Conservation (phyloP, 768 basidiomycete species). For the Gloeopeniophorella convolvens region DNA sequence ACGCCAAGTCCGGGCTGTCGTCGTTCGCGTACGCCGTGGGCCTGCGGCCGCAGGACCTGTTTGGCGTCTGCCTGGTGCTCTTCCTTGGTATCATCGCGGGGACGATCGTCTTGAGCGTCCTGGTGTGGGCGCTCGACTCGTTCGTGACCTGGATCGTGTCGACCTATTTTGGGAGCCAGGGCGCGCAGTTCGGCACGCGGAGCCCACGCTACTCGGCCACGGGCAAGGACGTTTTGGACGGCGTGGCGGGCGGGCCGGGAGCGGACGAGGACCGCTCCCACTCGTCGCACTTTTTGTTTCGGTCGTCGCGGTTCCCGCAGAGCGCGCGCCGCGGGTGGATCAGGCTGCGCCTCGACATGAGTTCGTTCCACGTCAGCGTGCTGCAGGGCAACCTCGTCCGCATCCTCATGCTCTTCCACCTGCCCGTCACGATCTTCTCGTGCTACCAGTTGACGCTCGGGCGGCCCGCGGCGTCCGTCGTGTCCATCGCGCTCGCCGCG, state of each 20-base stretch:
- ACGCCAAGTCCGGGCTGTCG: slow-evolving; percentile 61
- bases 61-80: slow-evolving; percentile 72
- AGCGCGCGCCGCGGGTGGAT: slow-evolving; percentile 41
- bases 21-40: slow-evolving; percentile 85
- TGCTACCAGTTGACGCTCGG: slow-evolving; percentile 76
- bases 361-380: slow-evolving; percentile 75
- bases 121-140: slow-evolving; percentile 71
- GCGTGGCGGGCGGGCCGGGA: slow-evolving; percentile 19
- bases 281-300: slow-evolving; percentile 36
- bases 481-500: slow-evolving; percentile 72
- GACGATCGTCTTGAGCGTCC: slow-evolving; percentile 59
- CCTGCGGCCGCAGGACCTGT: slow-evolving; percentile 73
- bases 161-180: slow-evolving; percentile 21
- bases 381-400: slow-evolving; percentile 89
- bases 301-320: slow-evolving; percentile 34
- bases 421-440: slow-evolving; percentile 90
- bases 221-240: slow-evolving; percentile 49
- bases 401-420: slow-evolving; percentile 86
- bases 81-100: slow-evolving; percentile 76
- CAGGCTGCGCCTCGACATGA: slow-evolving; percentile 52
- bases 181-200: slow-evolving; percentile 29
- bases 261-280: slow-evolving; percentile 47
- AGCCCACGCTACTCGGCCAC: slow-evolving; percentile 37
- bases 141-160: slow-evolving; percentile 35
- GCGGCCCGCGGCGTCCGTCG: slow-evolving; percentile 41